Base-by-base conservation (phyloP, 306 rosid species). In the Lathyrus oleraceus region DNA sequence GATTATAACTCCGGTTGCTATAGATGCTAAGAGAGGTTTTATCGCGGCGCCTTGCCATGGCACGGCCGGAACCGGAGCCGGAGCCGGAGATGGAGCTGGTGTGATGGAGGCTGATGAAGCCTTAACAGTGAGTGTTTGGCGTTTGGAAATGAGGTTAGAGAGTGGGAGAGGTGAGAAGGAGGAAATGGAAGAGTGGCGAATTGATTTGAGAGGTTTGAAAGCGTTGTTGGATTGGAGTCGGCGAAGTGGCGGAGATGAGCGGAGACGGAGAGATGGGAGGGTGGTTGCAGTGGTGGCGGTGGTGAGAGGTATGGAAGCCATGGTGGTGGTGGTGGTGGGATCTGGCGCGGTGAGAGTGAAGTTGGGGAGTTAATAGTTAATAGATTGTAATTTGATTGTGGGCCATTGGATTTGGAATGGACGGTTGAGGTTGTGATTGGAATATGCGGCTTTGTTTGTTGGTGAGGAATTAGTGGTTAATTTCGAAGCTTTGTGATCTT, bases 31-130 rank as follows among this genome's bases (percentile, higher is more conserved):
- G 0, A 95, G 52, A 0, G 99, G 99, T 76, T 87, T 87, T 0
- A 91, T 80, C 6, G 97, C 84, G 2, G 99, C 99, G 0, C 99
- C 97, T 16, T 87, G 92, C 92, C 95, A 89, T 64, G 96, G 92
- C 75, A 79, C 84, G 17, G 85, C 82, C 49, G 85, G 87, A 1
- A 81, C n/a, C 7, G 82, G 54, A 65, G 78, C 60, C 2, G 85
- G 83, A 38, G 79, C 45, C 2, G 85, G 82, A 14, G 73, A 35
- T 13, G 87, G 44, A 13, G 77, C 57, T 15, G 87, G 49, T 14
- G 78, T 21, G n/a, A 83, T 4, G 7, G 85, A 65, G 7, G 81
- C 70, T 6, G 85, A 72, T 4, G 89, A 30, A n/a, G 88, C 87
- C 70, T 30, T 71, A 17, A 84, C 82, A 4, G 45, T 28, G 25